Conservation (phyloP, 352 stramenopile genomes). For the Globisporangium cederbergense region DNA sequence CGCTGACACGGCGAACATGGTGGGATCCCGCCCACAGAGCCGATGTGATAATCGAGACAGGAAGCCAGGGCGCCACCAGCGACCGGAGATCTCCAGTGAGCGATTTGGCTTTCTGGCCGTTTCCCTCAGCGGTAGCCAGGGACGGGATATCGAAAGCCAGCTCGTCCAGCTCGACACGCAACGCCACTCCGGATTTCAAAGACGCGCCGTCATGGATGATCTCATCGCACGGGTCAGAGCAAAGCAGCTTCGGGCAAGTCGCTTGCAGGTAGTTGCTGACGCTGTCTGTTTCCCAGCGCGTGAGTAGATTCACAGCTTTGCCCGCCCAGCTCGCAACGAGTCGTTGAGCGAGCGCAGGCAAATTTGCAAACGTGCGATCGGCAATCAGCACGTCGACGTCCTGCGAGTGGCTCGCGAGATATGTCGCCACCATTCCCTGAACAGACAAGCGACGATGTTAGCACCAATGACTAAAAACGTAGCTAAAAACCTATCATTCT, state of each 20-base stretch:
- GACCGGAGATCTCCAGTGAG: constrained; percentile 3
- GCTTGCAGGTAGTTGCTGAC: constrained; percentile 69
- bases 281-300: constrained; percentile 81
- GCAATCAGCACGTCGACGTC: constrained; percentile 68
- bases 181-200: constrained; percentile 74
- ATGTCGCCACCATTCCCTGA: constrained; percentile 68
- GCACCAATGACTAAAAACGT: not conserved
- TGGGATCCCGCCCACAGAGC: constrained; percentile 15
- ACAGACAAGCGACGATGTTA: not conserved
- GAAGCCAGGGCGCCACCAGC: constrained; percentile 6
- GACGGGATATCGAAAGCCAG: constrained; percentile 28
- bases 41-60: constrained; percentile 7
- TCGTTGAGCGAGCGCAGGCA: constrained; percentile 74
- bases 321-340: constrained; percentile 78
- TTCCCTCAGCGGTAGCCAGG: not conserved
- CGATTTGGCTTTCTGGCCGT: constrained; percentile 9
- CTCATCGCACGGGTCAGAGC: constrained; percentile 77
- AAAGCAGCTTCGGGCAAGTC: constrained; percentile 77
- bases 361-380: constrained; percentile 76
- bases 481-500: not conserved
- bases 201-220: constrained; percentile 83
- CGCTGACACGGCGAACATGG: constrained; percentile 37
- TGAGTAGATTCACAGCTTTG: constrained; percentile 53
- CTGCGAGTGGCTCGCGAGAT: constrained; percentile 51
- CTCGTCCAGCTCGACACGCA: constrained; percentile 63